Evolutionary conservation across 2,329 filamentous ascomycete species (phyloP).

Genomic region (Didymella pomorum): DNA sequence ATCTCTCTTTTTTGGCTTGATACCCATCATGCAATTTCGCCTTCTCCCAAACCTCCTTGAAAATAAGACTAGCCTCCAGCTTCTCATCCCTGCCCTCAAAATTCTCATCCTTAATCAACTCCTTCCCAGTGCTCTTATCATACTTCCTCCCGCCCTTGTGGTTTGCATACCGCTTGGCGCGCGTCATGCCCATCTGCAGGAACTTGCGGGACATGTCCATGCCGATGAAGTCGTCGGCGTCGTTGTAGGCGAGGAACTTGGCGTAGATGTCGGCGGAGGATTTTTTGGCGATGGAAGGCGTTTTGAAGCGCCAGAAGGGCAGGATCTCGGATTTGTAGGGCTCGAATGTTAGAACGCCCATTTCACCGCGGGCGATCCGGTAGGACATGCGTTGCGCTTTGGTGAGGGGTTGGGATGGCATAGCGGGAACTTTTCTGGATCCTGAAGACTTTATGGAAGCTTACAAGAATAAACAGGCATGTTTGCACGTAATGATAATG

Average conservation of each 20-base stretch:
- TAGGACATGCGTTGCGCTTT: constrained; percentile 59
- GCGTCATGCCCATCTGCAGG: constrained; percentile 71
- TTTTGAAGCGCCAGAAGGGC: constrained; percentile 68
- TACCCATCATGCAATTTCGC: constrained; percentile 58
- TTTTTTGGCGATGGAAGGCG: constrained; percentile 58
- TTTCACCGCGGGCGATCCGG: constrained; percentile 67
- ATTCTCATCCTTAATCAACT: constrained; percentile 55
- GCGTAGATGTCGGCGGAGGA: constrained; percentile 60
- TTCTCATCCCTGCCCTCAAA: constrained; percentile 61
- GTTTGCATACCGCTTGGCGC: constrained; percentile 67
- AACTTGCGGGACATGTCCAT: constrained; percentile 72
- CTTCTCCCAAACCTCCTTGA: constrained; percentile 59
- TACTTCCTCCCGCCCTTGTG: constrained; percentile 65
- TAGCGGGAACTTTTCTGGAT: not conserved
- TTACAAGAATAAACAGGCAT: too few species aligned
- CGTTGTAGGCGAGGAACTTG: constrained; percentile 63
- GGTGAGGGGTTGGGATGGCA: constrained; percentile 28
- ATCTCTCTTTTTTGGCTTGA: constrained; percentile 55
- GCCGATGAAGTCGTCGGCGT: constrained; percentile 65
- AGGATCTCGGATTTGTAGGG: constrained; percentile 69
- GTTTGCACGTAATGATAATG: not conserved
- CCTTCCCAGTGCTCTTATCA: constrained; percentile 49
- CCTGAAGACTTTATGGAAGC: not conserved
- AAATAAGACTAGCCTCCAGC: constrained; percentile 58
- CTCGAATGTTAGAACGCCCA: constrained; percentile 68